Evolutionary conservation across 805 yeast species (phyloP), one percentile per base, ranked within the genome.

Genomic region (Candida adriatica): DNA sequence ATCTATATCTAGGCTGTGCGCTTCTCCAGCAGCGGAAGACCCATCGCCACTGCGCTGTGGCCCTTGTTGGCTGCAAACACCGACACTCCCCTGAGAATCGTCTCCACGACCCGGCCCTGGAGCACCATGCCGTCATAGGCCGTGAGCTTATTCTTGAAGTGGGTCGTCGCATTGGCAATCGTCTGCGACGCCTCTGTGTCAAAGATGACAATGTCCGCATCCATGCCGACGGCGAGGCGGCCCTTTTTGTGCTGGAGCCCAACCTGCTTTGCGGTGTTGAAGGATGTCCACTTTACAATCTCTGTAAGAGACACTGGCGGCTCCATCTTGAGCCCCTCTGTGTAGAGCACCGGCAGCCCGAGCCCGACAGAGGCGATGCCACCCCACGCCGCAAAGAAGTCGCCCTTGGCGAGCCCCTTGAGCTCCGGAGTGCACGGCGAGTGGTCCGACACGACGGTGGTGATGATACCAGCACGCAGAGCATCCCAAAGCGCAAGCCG

Each of bases 391-490:
- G 78, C 71, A 46, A 88, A 75, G 54, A 88, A 88, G 53, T 88
- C 95, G 24, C 96, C 96, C 38, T 73, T 66, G 8, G 75, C 79
- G 31, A 86, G 64, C 15, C 84, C 82, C 57, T 88, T 88, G 49
- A 88, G 64, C 38, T 85, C 85, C 0, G 96, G 95, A 0, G 95
- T 85, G 59, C 97, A 88, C 3, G 96, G 97, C 4, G 95, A 84
- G 58, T 88, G 97, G 56, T 88, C 97, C 9, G 94, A 82, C 6
- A 90, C 96, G 5, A 88, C 94, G 4, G 95, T 77, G 11, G 83
- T 72, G 38, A 88, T 79, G 19, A 77, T 61, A 22, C 74, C 76
- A 15, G 67, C 66, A 33, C 71, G 55, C 20, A 90, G 62, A 0
- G 90, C 96, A 35, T 68, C 59, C 96, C 96, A 90, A 27, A 88